Conservation (phyloP, 768 basidiomycete species). For the Pholiota molesta region DNA sequence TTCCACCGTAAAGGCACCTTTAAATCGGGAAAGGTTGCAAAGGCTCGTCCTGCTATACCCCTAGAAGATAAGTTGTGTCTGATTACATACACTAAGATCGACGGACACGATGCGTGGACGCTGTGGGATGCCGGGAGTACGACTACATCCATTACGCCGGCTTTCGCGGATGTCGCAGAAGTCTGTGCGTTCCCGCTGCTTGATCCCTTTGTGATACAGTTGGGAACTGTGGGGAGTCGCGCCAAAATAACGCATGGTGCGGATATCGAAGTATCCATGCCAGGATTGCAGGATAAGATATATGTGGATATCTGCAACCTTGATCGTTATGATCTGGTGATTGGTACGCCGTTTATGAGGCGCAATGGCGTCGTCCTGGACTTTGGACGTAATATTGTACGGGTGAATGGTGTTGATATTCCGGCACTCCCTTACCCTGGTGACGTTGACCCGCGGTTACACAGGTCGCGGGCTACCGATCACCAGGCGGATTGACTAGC, state of each 20-base stretch:
- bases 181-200: too few relatives aligned
- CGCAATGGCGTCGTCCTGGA: conserved; percentile 33
- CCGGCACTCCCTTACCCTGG: too few relatives aligned
- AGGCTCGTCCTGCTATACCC: background rate
- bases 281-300: background rate
- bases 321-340: conserved; percentile 36
- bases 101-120: conserved; percentile 17
- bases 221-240: conserved; percentile 34
- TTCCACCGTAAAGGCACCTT: background rate
- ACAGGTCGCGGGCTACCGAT: conserved; percentile 3
- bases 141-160: too few relatives aligned
- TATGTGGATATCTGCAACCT: conserved; percentile 40
- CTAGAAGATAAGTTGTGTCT: conserved; percentile 20
- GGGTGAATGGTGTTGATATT: conserved; percentile 6
- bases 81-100: conserved; percentile 10
- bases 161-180: too few relatives aligned
- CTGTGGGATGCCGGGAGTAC: too few relatives aligned
- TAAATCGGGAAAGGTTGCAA: background rate
- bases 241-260: conserved; percentile 31
- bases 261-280: conserved; percentile 12
- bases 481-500: background rate
- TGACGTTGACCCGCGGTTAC: conserved; percentile 4
- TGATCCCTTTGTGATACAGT: conserved; percentile 26
- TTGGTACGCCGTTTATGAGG: too few relatives aligned
- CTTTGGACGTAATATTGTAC: conserved; percentile 21